These are phyloP conservation scores for Zygosaccharomyces rouxii DNA, from an alignment of 805 yeast genomes.

Conservation along the genomic window DNA sequence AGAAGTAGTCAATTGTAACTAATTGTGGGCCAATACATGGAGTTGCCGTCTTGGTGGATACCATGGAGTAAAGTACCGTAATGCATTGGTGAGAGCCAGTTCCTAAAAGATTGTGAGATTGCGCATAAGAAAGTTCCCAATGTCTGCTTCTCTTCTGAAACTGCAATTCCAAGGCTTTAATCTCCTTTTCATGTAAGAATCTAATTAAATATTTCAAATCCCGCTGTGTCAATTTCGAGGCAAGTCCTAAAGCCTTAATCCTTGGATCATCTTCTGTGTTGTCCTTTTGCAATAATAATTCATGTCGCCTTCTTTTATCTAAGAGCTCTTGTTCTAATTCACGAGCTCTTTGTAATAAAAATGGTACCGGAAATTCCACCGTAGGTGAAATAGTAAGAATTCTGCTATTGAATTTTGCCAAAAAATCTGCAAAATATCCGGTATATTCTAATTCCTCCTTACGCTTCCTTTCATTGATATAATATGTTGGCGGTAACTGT, in stretches of 20 bases:
- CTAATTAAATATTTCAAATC: conserved; percentile 34
- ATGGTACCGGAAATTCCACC: conserved; percentile 69
- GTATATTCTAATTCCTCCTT: conserved; percentile 15
- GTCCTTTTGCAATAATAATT: conserved; percentile 19
- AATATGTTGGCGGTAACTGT: conserved; percentile 41
- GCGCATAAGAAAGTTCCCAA: conserved; percentile 60
- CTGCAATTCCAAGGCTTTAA: conserved; percentile 31
- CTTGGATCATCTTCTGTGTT: conserved; percentile 11
- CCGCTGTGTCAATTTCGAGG: conserved; percentile 31
- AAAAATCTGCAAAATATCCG: conserved; percentile 38
- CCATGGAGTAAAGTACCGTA: conserved; percentile 73
- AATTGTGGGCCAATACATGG: conserved; percentile 91
- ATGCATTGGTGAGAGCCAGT: conserved; percentile 76
- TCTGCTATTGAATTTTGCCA: conserved; percentile 43
- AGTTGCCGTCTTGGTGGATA: conserved; percentile 76
- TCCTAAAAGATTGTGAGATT: conserved; percentile 55
- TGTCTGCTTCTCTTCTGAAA: conserved; percentile 43
- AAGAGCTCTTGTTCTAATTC: conserved; percentile 43
- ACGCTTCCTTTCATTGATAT: conserved; percentile 24
- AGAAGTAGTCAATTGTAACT: conserved; percentile 79
- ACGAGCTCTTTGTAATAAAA: conserved; percentile 51
- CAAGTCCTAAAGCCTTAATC: conserved; percentile 22
- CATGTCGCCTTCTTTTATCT: conserved; percentile 25
- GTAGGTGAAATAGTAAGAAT: conserved; percentile 81
- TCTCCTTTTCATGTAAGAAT: conserved; percentile 32